A percentile compares a stretch with the other conserved stretches of the same genome.
phyloP scores from a whole-genome alignment of 345 rosid species.

The Eucalyptus cloeziana region DNA sequence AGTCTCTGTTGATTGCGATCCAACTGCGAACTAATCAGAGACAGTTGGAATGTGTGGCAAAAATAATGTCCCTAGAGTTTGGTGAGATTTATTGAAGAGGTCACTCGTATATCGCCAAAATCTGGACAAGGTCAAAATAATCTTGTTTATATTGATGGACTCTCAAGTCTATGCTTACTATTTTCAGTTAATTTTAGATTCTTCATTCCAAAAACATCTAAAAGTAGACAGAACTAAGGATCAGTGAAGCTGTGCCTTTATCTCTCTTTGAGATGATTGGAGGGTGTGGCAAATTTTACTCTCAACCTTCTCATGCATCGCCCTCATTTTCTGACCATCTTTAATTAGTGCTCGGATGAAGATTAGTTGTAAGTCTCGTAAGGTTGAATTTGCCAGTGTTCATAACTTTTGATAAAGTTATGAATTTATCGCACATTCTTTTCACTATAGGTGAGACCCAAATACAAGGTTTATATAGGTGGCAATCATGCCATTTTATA shows the following conservation, averaged over 20 bases:
- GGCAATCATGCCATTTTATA: too few relatives aligned
- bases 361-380: too few relatives aligned
- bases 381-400: neutral
- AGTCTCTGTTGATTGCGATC: neutral
- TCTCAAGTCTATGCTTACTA: neutral
- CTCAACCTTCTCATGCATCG: neutral
- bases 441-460: too few relatives aligned
- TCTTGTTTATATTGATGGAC: too few relatives aligned
- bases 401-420: neutral
- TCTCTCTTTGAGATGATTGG: neutral
- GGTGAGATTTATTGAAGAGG: neutral
- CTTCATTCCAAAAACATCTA: neutral
- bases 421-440: neutral
- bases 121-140: neutral
- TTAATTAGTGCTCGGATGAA: neutral
- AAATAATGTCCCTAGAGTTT: neutral
- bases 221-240: neutral
- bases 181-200: too few relatives aligned
- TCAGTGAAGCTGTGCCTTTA: neutral
- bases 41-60: neutral
- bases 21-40: neutral
- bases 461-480: too few relatives aligned
- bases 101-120: neutral
- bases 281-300: neutral
- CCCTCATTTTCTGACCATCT: neutral